Percentiles rank a stretch among this genome's conserved stretches.
Conservation (phyloP, 2,329 filamentous ascomycete genomes). For the Nemania sp. region DNA sequence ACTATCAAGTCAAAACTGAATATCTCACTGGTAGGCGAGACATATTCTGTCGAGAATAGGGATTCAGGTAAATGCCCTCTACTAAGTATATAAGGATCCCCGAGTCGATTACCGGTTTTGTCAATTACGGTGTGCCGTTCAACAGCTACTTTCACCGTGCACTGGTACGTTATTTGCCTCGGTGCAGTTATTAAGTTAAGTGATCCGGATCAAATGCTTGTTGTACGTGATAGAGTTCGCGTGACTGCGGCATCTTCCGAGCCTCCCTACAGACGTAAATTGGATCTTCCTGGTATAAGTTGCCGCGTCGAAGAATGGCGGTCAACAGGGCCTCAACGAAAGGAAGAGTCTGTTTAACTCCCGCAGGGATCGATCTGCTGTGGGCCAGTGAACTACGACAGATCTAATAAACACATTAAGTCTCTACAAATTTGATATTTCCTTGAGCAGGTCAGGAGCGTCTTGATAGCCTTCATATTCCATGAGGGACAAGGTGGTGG, state of each 20-base stretch:
- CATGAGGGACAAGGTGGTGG: neutral
- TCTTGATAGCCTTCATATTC: no score
- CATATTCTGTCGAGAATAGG: neutral
- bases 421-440: neutral
- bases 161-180: no score
- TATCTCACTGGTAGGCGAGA: neutral
- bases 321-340: neutral
- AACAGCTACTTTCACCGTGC: no score
- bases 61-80: neutral
- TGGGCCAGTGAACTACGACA: neutral
- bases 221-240: slow-evolving; percentile 10
- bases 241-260: slow-evolving; percentile 20
- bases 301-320: no score
- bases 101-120: no score
- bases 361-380: neutral
- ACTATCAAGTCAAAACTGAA: neutral
- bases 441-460: neutral
- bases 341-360: neutral
- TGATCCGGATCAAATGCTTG: neutral
- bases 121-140: no score
- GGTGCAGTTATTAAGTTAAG: no score
- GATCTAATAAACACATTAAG: neutral
- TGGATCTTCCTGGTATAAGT: slow-evolving; percentile 9
- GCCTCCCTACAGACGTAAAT: slow-evolving; percentile 16
- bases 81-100: neutral